phyloP scores from a whole-genome alignment of 1,139 yeast species.

The Saccharomycopsis phalli region DNA sequence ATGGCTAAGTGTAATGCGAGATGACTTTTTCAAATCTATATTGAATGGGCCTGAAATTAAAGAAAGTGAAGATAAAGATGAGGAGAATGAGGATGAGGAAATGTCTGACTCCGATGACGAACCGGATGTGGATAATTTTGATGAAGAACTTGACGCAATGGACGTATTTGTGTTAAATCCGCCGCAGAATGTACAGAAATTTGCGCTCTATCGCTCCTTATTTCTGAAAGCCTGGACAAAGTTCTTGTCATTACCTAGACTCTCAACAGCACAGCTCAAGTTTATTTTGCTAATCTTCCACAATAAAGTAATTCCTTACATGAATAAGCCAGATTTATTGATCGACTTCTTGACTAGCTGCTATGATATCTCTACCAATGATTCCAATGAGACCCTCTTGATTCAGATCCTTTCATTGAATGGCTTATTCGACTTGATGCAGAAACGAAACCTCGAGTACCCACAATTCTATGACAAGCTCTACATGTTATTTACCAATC shows the following conservation, averaged over 20 bases:
- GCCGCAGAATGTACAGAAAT: conserved; percentile 48
- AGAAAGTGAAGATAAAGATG: conserved; percentile 23
- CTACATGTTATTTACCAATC: conserved; percentile 64
- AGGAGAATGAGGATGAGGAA: conserved; percentile 24
- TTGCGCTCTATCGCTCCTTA: conserved; percentile 48
- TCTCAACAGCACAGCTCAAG: conserved; percentile 51
- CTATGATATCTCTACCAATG: conserved; percentile 18
- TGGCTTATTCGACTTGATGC: conserved; percentile 82
- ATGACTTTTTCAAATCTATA: conserved; percentile 27
- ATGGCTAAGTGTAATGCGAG: conserved; percentile 31
- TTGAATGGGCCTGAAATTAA: conserved; percentile 22
- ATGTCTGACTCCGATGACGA: conserved; percentile 15
- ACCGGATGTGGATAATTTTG: conserved; percentile 23
- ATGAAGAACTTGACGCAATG: conserved; percentile 30
- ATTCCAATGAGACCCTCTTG: conserved; percentile 34
- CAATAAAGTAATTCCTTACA: conserved; percentile 73
- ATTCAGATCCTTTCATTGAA: conserved; percentile 77
- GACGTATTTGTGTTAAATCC: conserved; percentile 37
- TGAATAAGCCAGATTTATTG: conserved; percentile 69
- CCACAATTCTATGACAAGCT: conserved; percentile 83
- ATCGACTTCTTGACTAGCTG: conserved; percentile 94
- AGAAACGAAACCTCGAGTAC: conserved; percentile 74
- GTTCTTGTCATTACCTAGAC: conserved; percentile 41
- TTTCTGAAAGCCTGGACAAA: conserved; percentile 62
- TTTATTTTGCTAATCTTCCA: conserved; percentile 63